phyloP scores from a whole-genome alignment of 2,329 filamentous ascomycete genomes.

The Aureobasidium lini region DNA sequence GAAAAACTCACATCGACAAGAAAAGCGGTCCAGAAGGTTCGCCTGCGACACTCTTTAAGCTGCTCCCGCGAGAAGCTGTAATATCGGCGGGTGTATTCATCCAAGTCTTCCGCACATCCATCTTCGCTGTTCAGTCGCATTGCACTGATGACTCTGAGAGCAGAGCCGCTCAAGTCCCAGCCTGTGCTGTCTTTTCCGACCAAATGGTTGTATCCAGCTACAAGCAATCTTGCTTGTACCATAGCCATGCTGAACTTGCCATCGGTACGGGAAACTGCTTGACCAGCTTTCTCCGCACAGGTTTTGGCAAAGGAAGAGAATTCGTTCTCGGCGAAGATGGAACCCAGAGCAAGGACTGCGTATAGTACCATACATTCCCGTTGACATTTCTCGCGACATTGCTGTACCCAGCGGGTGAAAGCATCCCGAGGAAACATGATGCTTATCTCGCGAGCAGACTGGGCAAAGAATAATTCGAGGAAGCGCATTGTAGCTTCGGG shows the following conservation, averaged over 20 bases:
- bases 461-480: constrained; percentile 50
- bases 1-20: constrained; percentile 53
- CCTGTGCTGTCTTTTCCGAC: constrained; percentile 52
- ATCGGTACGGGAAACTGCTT: constrained; percentile 46
- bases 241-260: constrained; percentile 54
- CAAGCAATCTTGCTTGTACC: constrained; percentile 59
- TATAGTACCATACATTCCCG: constrained; percentile 54
- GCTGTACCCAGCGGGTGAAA: constrained; percentile 52
- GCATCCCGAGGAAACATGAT: constrained; percentile 48
- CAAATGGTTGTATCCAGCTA: constrained; percentile 60
- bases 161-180: constrained; percentile 57
- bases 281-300: constrained; percentile 50
- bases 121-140: constrained; percentile 58
- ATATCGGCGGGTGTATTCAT: constrained; percentile 13
- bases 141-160: constrained; percentile 51
- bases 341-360: constrained; percentile 50
- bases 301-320: constrained; percentile 30
- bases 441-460: constrained; percentile 48
- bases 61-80: constrained; percentile 26
- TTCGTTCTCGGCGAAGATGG: constrained; percentile 43
- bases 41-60: constrained; percentile 58
- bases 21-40: constrained; percentile 66
- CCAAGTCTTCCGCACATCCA: constrained; percentile 25
- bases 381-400: constrained; percentile 26
- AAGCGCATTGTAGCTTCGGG: constrained; percentile 44